phyloP scores from a whole-genome alignment of 352 stramenopile species.

The Pythium monospermum region DNA sequence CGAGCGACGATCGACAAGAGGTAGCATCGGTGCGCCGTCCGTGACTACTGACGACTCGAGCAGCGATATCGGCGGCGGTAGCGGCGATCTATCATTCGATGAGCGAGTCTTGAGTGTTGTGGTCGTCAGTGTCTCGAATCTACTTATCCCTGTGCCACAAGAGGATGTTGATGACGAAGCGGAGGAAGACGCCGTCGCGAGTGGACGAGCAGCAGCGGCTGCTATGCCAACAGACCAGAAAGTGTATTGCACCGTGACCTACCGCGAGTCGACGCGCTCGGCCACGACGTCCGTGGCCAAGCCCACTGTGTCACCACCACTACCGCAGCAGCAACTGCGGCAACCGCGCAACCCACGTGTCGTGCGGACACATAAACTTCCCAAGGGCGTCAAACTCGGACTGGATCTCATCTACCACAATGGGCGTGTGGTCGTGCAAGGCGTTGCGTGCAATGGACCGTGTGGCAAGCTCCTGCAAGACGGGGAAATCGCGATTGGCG shows the following conservation, averaged over 20 bases:
- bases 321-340: not conserved
- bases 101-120: constrained; percentile 71
- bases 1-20: not conserved
- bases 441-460: constrained; percentile 57
- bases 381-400: constrained; percentile 47
- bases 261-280: constrained; percentile 68
- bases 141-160: constrained; percentile 35
- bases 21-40: constrained; percentile 22
- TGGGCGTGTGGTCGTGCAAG: constrained; percentile 71
- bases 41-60: constrained; percentile 61
- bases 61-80: constrained; percentile 50
- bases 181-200: not conserved
- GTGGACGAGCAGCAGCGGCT: not conserved
- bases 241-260: constrained; percentile 81
- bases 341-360: constrained; percentile 29
- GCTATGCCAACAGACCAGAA: constrained; percentile 42
- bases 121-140: constrained; percentile 67
- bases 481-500: constrained; percentile 68
- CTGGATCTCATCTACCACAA: constrained; percentile 81
- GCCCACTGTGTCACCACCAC: not conserved
- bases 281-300: constrained; percentile 50
- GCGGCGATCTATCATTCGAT: constrained; percentile 49
- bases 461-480: constrained; percentile 59
- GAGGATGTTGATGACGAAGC: constrained; percentile 5
- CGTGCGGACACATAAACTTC: constrained; percentile 64